Base-by-base conservation (phyloP, 2,329 filamentous ascomycete species). In the Phyllosticta citrichinensis region DNA sequence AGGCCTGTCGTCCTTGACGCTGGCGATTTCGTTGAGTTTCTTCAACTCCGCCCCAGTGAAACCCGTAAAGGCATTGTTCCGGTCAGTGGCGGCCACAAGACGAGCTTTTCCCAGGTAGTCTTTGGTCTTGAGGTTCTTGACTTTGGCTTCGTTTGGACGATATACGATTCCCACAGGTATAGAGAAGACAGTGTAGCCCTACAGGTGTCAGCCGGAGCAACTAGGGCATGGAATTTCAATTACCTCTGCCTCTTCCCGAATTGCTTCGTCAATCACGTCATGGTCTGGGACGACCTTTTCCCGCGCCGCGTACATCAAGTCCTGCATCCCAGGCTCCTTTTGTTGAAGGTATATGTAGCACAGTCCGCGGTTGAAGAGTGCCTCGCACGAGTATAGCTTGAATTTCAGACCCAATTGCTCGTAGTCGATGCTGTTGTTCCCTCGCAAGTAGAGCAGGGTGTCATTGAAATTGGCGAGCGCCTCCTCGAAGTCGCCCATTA, bases 381-480 rank as follows among this genome's bases (percentile, higher is more conserved):
- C 93, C 71, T 99, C 94, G 77, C 94, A 99, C 1, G 94, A 97
- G 75, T 93, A 97, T 11, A 99, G 80, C 74, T 96, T 96, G 80
- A 97, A 99, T 62, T 95, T 88, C 53, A 99, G 83, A 20, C 94
- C 94, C 56, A 99, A 77, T 74, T 99, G 94, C 63, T 96, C 91
- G 74, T 99, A 99, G 75, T 99, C 92, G 75, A 99, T 99, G 77
- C 94, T 90, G 61, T 91, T 92, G 78, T 99, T 97, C 64, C 94
- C 94, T 70, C 94, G 85, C 54, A 99, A 83, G 75, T 97, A 97
- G 52, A 97, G 79, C 51, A 99, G 80, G 0, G 94, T 97, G 71
- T 99, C 94, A 78, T 99, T 99, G 82, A 99, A 99, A 77, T 97
- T 97, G 67, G 92, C 92, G 64, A 97, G 80, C 19, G 94, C 94